A percentile compares a stretch with the other conserved stretches of the same genome.
These are phyloP conservation scores for Ilyonectria sp. DNA, from an alignment of 2,329 filamentous ascomycete genomes.

Conservation along the genomic window DNA sequence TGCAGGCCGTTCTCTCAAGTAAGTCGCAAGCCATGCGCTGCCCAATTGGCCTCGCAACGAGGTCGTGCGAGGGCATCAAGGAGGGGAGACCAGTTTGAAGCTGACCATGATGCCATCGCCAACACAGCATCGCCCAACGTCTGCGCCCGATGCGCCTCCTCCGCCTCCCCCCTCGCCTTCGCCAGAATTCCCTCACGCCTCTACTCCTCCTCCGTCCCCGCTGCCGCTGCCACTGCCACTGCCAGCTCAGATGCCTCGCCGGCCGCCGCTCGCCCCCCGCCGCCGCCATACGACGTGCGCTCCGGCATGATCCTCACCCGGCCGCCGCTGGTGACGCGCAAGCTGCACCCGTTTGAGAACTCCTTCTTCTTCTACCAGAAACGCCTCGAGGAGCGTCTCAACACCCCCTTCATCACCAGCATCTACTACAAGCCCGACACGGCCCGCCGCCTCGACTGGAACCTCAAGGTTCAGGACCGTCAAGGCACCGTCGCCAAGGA, in stretches of 20 bases:
- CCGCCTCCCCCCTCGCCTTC: slow-evolving; percentile 44
- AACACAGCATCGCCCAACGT: slow-evolving; percentile 50
- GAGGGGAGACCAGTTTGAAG: background rate
- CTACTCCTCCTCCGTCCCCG: slow-evolving; percentile 56
- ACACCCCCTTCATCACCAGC: slow-evolving; percentile 87
- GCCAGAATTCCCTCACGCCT: slow-evolving; percentile 50
- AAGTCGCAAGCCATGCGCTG: slow-evolving; percentile 42
- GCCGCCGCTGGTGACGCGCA: slow-evolving; percentile 87
- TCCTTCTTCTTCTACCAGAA: slow-evolving; percentile 98
- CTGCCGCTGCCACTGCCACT: slow-evolving; percentile 43
- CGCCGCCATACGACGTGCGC: slow-evolving; percentile 64
- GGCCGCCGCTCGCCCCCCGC: slow-evolving; percentile 36
- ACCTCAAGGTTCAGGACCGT: slow-evolving; percentile 85
- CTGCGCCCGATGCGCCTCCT: slow-evolving; percentile 58
- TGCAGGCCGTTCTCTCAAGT: slow-evolving; percentile 67
- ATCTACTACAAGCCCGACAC: slow-evolving; percentile 97
- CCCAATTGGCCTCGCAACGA: slow-evolving; percentile 39
- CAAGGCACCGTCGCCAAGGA: slow-evolving; percentile 83
- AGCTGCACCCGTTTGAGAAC: slow-evolving; percentile 90
- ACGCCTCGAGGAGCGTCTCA: slow-evolving; percentile 92
- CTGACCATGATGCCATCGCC: slow-evolving; percentile 10
- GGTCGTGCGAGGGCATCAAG: slow-evolving; percentile 8
- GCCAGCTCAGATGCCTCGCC: slow-evolving; percentile 37
- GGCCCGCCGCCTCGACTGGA: slow-evolving; percentile 88
- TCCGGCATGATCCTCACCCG: slow-evolving; percentile 88